These are phyloP conservation scores for Albugo laibachii DNA, from an alignment of 352 stramenopile genomes.

Conservation along the genomic window DNA sequence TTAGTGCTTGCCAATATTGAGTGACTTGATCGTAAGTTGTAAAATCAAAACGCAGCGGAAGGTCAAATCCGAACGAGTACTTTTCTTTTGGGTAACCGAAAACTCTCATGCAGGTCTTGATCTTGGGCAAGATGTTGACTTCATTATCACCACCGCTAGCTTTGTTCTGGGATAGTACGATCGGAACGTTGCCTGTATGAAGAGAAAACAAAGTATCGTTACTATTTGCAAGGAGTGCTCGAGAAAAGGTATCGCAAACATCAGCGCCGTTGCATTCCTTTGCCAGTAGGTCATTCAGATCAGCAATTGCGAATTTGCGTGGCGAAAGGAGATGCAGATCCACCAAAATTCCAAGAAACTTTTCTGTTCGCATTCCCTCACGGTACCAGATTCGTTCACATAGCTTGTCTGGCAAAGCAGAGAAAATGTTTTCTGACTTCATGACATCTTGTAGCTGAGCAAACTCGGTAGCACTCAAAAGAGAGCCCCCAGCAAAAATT, in stretches of 20 bases:
- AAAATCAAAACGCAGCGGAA: conserved; percentile 31
- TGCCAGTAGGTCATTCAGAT: conserved; percentile 45
- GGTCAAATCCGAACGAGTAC: conserved; percentile 36
- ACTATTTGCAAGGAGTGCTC: conserved; percentile 52
- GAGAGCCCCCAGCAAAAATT: conserved; percentile 43
- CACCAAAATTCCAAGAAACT: conserved; percentile 45
- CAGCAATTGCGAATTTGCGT: conserved; percentile 70
- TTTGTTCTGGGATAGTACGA: conserved; percentile 24
- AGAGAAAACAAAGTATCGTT: conserved; percentile 48
- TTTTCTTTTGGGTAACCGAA: conserved; percentile 5
- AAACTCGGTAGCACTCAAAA: conserved; percentile 33
- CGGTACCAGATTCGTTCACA: conserved; percentile 49
- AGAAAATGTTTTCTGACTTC: conserved; percentile 20
- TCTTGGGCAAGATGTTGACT: no score
- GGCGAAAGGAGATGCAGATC: conserved; percentile 47
- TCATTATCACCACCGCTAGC: background rate
- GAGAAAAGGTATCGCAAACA: conserved; percentile 33
- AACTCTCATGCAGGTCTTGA: no score
- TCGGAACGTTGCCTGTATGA: conserved; percentile 16
- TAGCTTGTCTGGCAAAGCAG: conserved; percentile 17
- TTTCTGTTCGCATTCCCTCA: conserved; percentile 42
- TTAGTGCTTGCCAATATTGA: conserved; percentile 55
- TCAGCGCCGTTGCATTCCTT: conserved; percentile 39
- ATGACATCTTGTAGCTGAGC: conserved; percentile 29
- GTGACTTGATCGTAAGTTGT: conserved; percentile 19